Base-by-base conservation (phyloP, 2,329 filamentous ascomycete species). In the Fusarium humuli region DNA sequence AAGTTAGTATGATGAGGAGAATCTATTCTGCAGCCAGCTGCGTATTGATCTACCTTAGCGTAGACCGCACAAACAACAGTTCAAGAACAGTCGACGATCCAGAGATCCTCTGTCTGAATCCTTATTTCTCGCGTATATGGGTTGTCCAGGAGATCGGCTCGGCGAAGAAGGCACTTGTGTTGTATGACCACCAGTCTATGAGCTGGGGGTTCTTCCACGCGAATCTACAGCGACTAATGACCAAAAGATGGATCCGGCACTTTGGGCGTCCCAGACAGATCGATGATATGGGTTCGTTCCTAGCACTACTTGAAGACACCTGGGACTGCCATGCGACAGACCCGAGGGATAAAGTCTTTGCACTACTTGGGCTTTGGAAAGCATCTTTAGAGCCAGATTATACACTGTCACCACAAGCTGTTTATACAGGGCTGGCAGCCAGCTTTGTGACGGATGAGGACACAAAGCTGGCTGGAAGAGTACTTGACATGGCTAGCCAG, bases 81-180 rank as follows among this genome's bases (percentile, higher is more conserved):
- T 13, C 11, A 1, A 14, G 10, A 25, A 0, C n/a, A 3, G 4
- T 9, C 1, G 3, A 41, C 11, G 42, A 61, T 13, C 53, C 42
- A 5, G 3, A 48, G 4, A 16, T 9, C 5, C 53, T 61, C 2
- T 41, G 57, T 32, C 5, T 0, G 0, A 61, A 59, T 1, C 5
- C 53, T 3, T 59, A 61, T 16, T 61, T 61, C 1, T 61, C 57
- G 0, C 53, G 54, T 6, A 61, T 61, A 48, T 61, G 42, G 53
- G 57, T 61, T 2, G 57, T 61, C 0, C 53, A 61, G 16, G 57
- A 61, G 3, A 61, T 61, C 0, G 57, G 18, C 0, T 61, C 57
- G 0, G 57, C 57, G 3, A 61, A 32, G 3, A 5, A 34, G 3
- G 57, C 53, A 0, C 16, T 41, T 0, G 57, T 61, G 2, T 7